Percentiles rank a stretch among this genome's conserved stretches.
phyloP scores from a whole-genome alignment of 352 stramenopile genomes.

The Detonula confervacea region DNA sequence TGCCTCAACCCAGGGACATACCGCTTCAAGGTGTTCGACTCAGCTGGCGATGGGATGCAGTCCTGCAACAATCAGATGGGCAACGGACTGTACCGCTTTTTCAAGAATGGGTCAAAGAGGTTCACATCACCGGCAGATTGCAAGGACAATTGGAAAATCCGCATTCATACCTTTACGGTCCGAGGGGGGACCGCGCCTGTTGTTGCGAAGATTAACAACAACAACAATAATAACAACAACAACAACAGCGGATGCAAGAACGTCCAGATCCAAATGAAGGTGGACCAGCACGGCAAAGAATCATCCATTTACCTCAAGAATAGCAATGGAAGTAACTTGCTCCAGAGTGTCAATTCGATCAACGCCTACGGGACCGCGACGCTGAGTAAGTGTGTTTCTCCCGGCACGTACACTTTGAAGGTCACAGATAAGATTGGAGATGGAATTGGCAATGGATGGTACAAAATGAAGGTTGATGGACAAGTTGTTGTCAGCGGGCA shows the following conservation, averaged over 20 bases:
- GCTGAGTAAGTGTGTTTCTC: constrained; percentile 19
- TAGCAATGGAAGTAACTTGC: constrained; percentile 7
- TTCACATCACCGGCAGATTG: constrained; percentile 6
- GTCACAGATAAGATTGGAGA: constrained; percentile 28
- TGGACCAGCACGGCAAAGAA: constrained; percentile 41
- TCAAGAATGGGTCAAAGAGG: constrained; percentile 9
- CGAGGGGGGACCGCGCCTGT: background rate
- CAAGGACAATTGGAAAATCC: constrained; percentile 5
- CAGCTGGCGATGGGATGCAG: constrained; percentile 43
- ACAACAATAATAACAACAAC: no score
- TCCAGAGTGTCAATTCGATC: constrained; percentile 18
- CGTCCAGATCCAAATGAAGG: constrained; percentile 40
- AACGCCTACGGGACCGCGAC: constrained; percentile 32
- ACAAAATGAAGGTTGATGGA: constrained; percentile 31
- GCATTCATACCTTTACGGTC: constrained; percentile 24
- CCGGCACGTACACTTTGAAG: constrained; percentile 27
- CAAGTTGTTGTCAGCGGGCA: constrained; percentile 5
- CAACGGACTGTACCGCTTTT: constrained; percentile 16
- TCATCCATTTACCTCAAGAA: constrained; percentile 22
- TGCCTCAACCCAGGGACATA: constrained; percentile 29
- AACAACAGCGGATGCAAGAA: constrained; percentile 8
- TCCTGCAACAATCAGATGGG: constrained; percentile 1
- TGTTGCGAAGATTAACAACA: no score
- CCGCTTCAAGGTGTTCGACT: constrained; percentile 26
- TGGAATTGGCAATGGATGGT: constrained; percentile 35